Evolutionary conservation across 768 basidiomycete genomes (phyloP).

Genomic region (Lentinula boryana): DNA sequence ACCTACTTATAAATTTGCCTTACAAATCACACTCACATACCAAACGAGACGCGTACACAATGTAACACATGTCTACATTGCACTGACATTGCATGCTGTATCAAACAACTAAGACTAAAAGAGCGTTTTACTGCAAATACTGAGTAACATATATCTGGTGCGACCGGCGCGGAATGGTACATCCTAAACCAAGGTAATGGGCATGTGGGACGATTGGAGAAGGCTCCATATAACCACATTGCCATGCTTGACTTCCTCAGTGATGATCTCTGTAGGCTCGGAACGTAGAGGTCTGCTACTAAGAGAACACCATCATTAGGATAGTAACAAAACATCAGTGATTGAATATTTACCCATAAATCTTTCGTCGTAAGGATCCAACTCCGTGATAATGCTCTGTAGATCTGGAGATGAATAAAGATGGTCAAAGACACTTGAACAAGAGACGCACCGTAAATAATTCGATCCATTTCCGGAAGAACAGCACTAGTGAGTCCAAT

Average conservation of each 20-base stretch:
- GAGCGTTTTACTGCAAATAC: neutral
- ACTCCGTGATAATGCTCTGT: neutral
- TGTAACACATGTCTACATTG: neutral
- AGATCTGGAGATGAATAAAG: neutral
- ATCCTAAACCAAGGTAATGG: neutral
- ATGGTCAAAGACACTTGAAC: neutral
- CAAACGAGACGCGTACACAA: neutral
- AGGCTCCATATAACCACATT: neutral
- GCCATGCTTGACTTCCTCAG: neutral
- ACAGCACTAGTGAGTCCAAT: conserved; percentile 7
- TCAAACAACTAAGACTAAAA: neutral
- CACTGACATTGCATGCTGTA: too few relatives aligned
- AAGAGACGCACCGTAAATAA: neutral
- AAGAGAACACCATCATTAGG: neutral
- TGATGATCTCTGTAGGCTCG: neutral
- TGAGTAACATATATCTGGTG: neutral
- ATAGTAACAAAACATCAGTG: neutral
- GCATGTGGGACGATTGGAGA: neutral
- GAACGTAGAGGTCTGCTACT: neutral
- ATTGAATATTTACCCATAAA: neutral
- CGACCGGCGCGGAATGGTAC: neutral
- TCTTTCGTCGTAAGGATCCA: neutral
- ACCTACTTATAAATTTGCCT: neutral
- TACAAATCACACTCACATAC: conserved; percentile 4
- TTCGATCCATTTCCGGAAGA: conserved; percentile 3